Base-by-base conservation (phyloP, 768 basidiomycete genomes). In the Kwoniella heveanensis region DNA sequence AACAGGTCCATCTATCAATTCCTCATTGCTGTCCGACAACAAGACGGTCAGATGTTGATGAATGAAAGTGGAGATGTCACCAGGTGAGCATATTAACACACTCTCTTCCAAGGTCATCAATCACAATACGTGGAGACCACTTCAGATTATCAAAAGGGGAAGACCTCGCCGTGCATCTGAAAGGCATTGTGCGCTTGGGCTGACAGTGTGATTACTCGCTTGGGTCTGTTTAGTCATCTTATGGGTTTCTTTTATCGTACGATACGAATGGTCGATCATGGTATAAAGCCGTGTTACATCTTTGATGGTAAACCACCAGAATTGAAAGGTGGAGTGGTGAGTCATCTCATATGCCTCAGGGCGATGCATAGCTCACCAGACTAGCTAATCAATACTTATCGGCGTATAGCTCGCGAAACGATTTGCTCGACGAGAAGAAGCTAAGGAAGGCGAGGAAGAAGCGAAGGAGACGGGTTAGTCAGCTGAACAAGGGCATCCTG, bases 171-270 rank as follows among this genome's bases (percentile, higher is more conserved):
- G n/a, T n/a, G n/a, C n/a, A n/a, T n/a, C n/a, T n/a, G n/a, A n/a
- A n/a, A n/a, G n/a, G n/a, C n/a, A n/a, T n/a, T n/a, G n/a, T n/a
- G n/a, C n/a, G n/a, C n/a, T n/a, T n/a, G n/a, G n/a, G n/a, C n/a
- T n/a, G n/a, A n/a, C n/a, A n/a, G n/a, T n/a, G n/a, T n/a, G n/a
- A n/a, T n/a, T n/a, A n/a, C n/a, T n/a, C n/a, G n/a, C n/a, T n/a
- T n/a, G n/a, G n/a, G n/a, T n/a, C n/a, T n/a, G n/a, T n/a, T 4
- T 60, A 86, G 92, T 82, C 95, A 99, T 81, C 83, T 99, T 12
- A 97, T 98, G 93, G 96, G 96, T 0, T 90, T 98, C 80, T 99
- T 99, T 82, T 97, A 97, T 75, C 86, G 94, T 39, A 99, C 96
- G 0, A 91, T 99, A 63, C 86, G 96, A 24, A 98, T 99, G 79